phyloP scores from a whole-genome alignment of 2,329 filamentous ascomycete genomes.

The Cytospora piceae region DNA sequence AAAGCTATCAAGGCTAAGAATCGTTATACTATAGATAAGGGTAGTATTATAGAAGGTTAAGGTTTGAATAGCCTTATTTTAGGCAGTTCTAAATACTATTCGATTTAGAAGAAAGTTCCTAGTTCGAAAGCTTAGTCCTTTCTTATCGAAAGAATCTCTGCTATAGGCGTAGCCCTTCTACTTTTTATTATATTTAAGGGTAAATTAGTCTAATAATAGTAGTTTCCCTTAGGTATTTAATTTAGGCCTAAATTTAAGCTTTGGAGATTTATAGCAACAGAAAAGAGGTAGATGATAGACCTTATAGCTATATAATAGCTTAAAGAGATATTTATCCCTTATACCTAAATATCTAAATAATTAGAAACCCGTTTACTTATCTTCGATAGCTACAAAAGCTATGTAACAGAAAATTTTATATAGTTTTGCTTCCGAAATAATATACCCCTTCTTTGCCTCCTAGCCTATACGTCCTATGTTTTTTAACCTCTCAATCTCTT shows the following conservation, averaged over 20 bases:
- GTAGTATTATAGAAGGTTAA: too few relatives aligned
- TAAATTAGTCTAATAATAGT: neutral
- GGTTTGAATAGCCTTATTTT: too few relatives aligned
- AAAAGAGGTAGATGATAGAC: neutral
- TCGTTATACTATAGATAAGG: too few relatives aligned
- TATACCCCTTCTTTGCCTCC: conserved; percentile 36
- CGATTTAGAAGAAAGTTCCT: too few relatives aligned
- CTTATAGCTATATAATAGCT: neutral
- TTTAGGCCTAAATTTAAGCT: neutral
- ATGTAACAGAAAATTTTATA: conserved; percentile 2
- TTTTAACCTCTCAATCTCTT: neutral
- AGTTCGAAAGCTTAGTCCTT: too few relatives aligned
- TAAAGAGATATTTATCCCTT: neutral
- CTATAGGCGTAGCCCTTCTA: too few relatives aligned
- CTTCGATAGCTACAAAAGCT: neutral
- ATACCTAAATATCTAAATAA: neutral
- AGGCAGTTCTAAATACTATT: too few relatives aligned
- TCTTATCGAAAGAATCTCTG: too few relatives aligned
- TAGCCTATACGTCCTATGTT: neutral
- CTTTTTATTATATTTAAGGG: neutral
- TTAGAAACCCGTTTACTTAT: neutral
- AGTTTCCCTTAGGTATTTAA: neutral
- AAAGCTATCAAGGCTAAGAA: too few relatives aligned
- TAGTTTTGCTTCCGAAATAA: neutral
- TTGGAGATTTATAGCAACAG: neutral